Evolutionary conservation across 306 rosid species (phyloP).

Genomic region (Acmispon strigosus): DNA sequence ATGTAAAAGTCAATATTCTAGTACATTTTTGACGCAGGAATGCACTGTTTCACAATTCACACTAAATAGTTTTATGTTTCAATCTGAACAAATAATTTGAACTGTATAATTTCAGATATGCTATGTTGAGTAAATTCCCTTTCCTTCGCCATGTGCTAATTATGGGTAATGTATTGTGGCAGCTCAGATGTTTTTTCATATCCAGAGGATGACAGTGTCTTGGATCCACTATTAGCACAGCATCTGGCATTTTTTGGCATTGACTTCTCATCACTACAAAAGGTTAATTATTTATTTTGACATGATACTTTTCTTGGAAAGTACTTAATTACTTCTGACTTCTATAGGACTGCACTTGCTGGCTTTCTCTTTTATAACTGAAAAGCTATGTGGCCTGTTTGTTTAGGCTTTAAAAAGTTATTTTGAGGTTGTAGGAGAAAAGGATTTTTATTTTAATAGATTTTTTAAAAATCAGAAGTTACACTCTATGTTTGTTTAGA

Average conservation of each 20-base stretch:
- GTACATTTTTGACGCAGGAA: not conserved
- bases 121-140: not conserved
- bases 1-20: not conserved
- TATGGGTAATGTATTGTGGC: slow-evolving; percentile 57
- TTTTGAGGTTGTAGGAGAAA: too few relatives aligned
- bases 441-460: too few relatives aligned
- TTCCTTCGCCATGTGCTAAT: slow-evolving; percentile 33
- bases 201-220: slow-evolving; percentile 88
- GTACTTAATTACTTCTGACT: not conserved
- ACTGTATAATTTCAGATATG: not conserved
- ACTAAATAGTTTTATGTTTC: not conserved
- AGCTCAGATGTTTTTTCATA: slow-evolving; percentile 98
- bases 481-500: too few relatives aligned
- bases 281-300: slow-evolving; percentile 47
- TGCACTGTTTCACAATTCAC: not conserved
- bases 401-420: too few relatives aligned
- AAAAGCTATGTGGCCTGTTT: too few relatives aligned
- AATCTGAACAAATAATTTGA: slow-evolving; percentile 1
- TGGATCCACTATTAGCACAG: slow-evolving; percentile 82
- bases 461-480: too few relatives aligned
- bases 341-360: not conserved
- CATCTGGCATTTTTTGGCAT: slow-evolving; percentile 95
- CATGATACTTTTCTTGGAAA: not conserved
- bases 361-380: not conserved
- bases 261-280: slow-evolving; percentile 82